Conservation (phyloP, 352 stramenopile species). For the Phytophthora palmivora region DNA sequence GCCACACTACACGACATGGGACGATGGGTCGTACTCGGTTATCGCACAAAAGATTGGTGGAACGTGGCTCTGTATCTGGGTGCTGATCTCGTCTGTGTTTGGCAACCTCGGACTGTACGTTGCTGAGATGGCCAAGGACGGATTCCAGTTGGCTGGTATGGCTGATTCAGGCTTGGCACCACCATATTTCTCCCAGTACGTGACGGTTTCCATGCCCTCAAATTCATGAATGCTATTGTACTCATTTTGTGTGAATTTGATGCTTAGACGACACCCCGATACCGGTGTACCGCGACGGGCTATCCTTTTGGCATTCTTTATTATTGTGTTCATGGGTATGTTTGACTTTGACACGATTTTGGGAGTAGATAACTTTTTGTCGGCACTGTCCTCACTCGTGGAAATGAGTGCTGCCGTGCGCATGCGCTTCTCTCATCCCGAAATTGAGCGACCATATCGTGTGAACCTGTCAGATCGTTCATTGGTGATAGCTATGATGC, state of each 20-base stretch:
- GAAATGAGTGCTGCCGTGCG: slow-evolving; percentile 81
- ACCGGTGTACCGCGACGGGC: slow-evolving; percentile 72
- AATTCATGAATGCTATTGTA: background rate
- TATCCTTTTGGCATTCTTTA: slow-evolving; percentile 76
- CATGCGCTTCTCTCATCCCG: slow-evolving; percentile 79
- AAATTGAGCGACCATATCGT: slow-evolving; percentile 78
- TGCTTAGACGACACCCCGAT: slow-evolving; percentile 53
- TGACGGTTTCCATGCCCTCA: background rate
- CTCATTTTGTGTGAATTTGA: slow-evolving; percentile 3
- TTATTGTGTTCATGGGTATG: slow-evolving; percentile 82
- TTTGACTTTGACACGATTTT: slow-evolving; percentile 88
- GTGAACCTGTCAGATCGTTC: slow-evolving; percentile 72
- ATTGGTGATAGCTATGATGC: slow-evolving; percentile 59
- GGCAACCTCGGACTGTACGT: slow-evolving; percentile 95
- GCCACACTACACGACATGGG: slow-evolving; percentile 85
- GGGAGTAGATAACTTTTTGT: slow-evolving; percentile 85
- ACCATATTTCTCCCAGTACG: slow-evolving; percentile 79
- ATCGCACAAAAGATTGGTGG: slow-evolving; percentile 90
- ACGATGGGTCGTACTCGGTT: slow-evolving; percentile 91
- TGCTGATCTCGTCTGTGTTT: slow-evolving; percentile 90
- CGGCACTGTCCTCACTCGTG: slow-evolving; percentile 70
- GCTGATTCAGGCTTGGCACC: slow-evolving; percentile 81
- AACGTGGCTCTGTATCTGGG: slow-evolving; percentile 87
- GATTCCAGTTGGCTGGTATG: slow-evolving; percentile 92
- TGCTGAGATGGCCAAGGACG: slow-evolving; percentile 94